Conservation (phyloP, 306 rosid genomes). For the Chamaecrista fasciculata region DNA sequence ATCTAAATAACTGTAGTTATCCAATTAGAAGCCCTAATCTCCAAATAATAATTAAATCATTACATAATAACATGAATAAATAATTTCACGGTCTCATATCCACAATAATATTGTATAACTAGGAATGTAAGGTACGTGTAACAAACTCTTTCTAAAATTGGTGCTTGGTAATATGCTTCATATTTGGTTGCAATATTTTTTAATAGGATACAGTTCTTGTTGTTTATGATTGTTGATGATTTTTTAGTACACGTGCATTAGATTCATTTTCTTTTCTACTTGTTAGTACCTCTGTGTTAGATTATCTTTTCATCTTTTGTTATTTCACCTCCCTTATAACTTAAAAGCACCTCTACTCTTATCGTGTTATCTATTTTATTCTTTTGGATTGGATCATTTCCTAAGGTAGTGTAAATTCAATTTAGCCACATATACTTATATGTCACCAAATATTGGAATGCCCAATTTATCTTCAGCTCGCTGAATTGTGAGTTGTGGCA, state of each 20-base stretch:
- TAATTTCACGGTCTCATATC: not conserved
- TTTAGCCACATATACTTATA: not conserved
- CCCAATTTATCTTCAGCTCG: slow-evolving; percentile 16
- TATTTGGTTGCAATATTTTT: slow-evolving; percentile 7
- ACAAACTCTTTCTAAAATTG: not conserved
- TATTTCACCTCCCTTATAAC: slow-evolving; percentile 2
- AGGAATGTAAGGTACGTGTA: not conserved
- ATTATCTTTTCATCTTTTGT: slow-evolving; percentile 24
- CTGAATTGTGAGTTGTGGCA: not conserved
- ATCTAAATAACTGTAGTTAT: not conserved
- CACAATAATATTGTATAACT: not conserved
- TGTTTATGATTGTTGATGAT: not conserved
- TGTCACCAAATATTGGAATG: not conserved
- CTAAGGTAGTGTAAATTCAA: not conserved
- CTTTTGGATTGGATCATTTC: slow-evolving; percentile 3
- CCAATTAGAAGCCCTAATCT: not conserved
- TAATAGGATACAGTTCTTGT: not conserved
- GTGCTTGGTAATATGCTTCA: not conserved
- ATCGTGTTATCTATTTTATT: not conserved
- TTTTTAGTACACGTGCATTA: too few species aligned
- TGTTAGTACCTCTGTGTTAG: not conserved
- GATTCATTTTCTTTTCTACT: not conserved
- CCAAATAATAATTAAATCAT: not conserved
- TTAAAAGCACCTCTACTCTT: not conserved
- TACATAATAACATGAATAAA: not conserved